Evolutionary conservation across 495 filamentous ascomycete genomes (phyloP), one percentile per base, ranked within the genome.

Genomic region (Aspergillus kassunensis): DNA sequence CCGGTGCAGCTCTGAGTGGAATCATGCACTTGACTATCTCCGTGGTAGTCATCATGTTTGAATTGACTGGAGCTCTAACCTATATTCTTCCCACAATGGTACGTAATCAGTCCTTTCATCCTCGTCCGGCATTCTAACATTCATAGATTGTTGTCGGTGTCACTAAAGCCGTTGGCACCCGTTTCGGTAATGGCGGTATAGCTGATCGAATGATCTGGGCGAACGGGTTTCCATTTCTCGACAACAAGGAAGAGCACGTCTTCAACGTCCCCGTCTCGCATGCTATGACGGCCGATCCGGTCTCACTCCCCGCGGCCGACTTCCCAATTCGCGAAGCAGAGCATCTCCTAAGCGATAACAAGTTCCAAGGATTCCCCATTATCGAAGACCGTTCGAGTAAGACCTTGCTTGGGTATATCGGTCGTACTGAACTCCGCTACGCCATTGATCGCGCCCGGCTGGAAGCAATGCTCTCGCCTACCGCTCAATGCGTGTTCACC

Each of bases 191-290:
- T 61, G 93, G 95, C 4, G 93, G 93, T 25, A 97, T 98, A 49
- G 93, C 93, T 11, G 93, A 98, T 67, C 86, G 93, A 54, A 95
- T 96, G 89, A 98, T 98, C 55, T 97, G 91, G 91, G 96, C 97
- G 76, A 98, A 89, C 62, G 93, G 93, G 15, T 97, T 97, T 62
- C 93, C 93, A 0, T 97, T 95, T 75, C 79, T 98, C 4, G 93
- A 98, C 70, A 96, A 90, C 69, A 98, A 98, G 65, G 95, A 97
- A 70, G 95, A 97, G 45, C 93, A 97, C 66, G 90, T 90, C 42
- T 97, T 97, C 67, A 92, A 92, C 30, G 93, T 97, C 3, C 89
- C 93, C 0, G 92, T 97, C 24, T 95, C 90, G 4, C 83, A 88
- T 54, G 89, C 88, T 52, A 97, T 97, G 93, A 96, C 88, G 1